Evolutionary conservation across 2,329 filamentous ascomycete genomes (phyloP), one percentile per base, ranked within the genome.

Genomic region (Aspergillus piperis): DNA sequence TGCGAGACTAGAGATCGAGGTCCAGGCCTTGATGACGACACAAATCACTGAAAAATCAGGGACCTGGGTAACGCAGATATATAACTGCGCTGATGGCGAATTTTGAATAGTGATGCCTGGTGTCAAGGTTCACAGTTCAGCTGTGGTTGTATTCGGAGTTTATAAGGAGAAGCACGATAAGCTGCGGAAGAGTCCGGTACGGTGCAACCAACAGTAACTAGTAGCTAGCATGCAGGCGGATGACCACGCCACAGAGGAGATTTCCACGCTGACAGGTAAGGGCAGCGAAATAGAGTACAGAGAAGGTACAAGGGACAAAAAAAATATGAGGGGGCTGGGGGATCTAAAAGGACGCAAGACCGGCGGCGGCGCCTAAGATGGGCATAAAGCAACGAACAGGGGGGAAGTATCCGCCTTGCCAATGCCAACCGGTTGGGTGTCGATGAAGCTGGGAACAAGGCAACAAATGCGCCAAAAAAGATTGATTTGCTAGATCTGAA

Each of bases 381-480:
- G 63, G 59, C 57, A 64, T 63, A 38, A 66, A 68, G 63, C 63
- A 62, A 61, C 68, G 64, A 70, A 68, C 64, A 62, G 61, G 65
- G 65, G 52, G 65, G 52, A 54, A 30, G 27, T 54, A 52, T 56
- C 62, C 62, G 62, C 50, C 38, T 52, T 25, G 52, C 39, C 17
- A 52, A 38, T 44, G 23, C 27, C 54, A 53, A 63, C 51, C 54
- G 59, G 60, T 65, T 65, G 62, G 66, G 62, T 67, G 64, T 54
- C 59, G 41, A 61, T 62, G 58, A 61, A 63, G 62, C 61, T 58
- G 58, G 42, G 52, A 55, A 60, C 63, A 63, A 62, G 66, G 63
- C 64, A 66, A 57, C 58, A 64, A 36, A 59, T 53, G 54, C 21
- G 51, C 47, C 47, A 32, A 50, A 50, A 27, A 27, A 5, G 47